Percentiles rank a stretch among this genome's conserved stretches.
These are phyloP conservation scores for Chlorella sp. DNA, from an alignment of 139 green algal genomes.

Conservation along the genomic window DNA sequence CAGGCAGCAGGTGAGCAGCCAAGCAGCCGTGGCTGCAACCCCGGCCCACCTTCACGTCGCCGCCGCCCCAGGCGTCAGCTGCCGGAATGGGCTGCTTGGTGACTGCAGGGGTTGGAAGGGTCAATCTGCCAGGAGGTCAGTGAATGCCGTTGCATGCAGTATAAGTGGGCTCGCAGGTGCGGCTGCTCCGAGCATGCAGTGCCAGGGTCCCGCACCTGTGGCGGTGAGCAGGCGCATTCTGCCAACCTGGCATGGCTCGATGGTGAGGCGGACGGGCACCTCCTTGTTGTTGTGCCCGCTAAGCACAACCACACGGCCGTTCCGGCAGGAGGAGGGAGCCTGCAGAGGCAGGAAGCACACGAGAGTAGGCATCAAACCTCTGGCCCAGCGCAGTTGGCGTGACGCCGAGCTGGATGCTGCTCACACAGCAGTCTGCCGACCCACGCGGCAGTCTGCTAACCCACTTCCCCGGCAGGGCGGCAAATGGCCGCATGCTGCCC, in stretches of 20 bases:
- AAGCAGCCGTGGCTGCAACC: too few species aligned
- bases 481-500: neutral
- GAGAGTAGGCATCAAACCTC: too few species aligned
- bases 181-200: too few species aligned
- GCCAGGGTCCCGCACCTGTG: neutral
- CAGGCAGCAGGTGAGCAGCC: too few species aligned
- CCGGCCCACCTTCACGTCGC: constrained; percentile 8
- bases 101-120: neutral
- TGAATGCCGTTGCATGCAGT: too few species aligned
- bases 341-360: neutral
- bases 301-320: neutral
- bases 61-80: neutral
- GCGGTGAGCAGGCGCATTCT: neutral
- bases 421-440: too few species aligned
- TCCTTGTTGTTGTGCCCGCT: neutral
- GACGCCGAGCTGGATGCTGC: neutral
- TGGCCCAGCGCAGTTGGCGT: neutral
- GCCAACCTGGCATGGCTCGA: neutral
- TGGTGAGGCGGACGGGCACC: neutral
- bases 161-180: too few species aligned
- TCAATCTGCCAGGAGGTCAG: neutral
- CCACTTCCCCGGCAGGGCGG: neutral
- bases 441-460: too few species aligned
- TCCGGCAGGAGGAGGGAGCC: constrained; percentile 2
- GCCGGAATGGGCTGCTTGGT: neutral